Percentiles rank a stretch among this genome's conserved stretches.
Conservation (phyloP, 805 yeast species). For the Hermanozyma aechmeae region DNA sequence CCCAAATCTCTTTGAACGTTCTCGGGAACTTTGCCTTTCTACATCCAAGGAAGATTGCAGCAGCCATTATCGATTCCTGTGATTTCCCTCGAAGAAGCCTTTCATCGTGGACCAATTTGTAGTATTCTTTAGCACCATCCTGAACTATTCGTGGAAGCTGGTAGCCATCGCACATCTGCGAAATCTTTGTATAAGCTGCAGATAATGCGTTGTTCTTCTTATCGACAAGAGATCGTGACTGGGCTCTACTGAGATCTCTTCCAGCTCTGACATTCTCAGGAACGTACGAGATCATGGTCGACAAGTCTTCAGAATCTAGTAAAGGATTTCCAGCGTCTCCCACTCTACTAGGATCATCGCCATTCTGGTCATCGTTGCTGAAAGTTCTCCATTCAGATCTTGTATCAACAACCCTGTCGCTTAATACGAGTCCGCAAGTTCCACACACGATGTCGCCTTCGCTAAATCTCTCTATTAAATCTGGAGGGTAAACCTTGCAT, state of each 20-base stretch:
- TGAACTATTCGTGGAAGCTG: slow-evolving; percentile 91
- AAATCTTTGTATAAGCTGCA: slow-evolving; percentile 81
- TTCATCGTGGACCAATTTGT: slow-evolving; percentile 83
- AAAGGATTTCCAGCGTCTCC: slow-evolving; percentile 95
- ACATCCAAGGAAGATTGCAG: slow-evolving; percentile 90
- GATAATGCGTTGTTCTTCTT: slow-evolving; percentile 80
- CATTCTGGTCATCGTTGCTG: slow-evolving; percentile 94
- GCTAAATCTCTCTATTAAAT: slow-evolving; percentile 85
- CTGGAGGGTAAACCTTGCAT: slow-evolving; percentile 93
- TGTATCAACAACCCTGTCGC: slow-evolving; percentile 88
- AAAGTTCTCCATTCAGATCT: slow-evolving; percentile 98
- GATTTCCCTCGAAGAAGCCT: slow-evolving; percentile 81
- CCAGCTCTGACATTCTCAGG: slow-evolving; percentile 81
- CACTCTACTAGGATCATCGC: slow-evolving; percentile 98
- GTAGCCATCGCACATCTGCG: slow-evolving; percentile 96
- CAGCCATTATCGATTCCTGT: slow-evolving; percentile 92
- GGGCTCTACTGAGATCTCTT: slow-evolving; percentile 86
- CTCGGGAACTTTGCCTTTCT: slow-evolving; percentile 90
- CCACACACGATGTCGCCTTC: slow-evolving; percentile 99
- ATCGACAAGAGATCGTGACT: slow-evolving; percentile 76
- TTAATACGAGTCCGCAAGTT: slow-evolving; percentile 86
- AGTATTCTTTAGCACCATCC: slow-evolving; percentile 96
- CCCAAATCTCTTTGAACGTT: slow-evolving; percentile 93
- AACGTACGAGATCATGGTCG: slow-evolving; percentile 83
- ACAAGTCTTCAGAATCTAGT: slow-evolving; percentile 82